Evolutionary conservation across 208 protist genomes (phyloP).

Genomic region (Acanthamoeba lenticulata): DNA sequence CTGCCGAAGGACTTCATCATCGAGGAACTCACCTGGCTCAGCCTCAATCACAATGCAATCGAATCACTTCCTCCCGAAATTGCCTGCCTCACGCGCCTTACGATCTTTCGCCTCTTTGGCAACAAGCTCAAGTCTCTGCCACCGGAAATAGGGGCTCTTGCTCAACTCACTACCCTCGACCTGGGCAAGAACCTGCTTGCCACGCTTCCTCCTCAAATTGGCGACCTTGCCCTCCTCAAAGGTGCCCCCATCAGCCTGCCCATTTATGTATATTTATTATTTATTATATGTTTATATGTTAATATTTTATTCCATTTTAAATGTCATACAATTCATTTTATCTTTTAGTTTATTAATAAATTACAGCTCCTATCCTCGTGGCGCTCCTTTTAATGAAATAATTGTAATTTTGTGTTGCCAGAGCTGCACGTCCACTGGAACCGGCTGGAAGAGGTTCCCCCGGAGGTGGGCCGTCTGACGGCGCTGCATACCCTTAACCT

Average conservation of each 20-base stretch:
- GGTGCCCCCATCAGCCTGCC: neutral
- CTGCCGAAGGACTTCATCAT: constrained; percentile 8
- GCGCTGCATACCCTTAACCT: constrained; percentile 18
- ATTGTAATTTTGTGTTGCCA: neutral
- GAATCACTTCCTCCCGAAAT: neutral
- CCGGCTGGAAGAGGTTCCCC: neutral
- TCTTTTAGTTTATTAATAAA: too few relatives aligned
- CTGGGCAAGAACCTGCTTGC: constrained; percentile 7
- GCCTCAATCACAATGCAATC: constrained; percentile 24
- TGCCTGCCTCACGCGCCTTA: neutral
- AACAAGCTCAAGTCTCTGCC: constrained; percentile 13
- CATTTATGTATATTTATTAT: too few relatives aligned
- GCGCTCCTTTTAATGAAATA: neutral
- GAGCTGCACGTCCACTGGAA: constrained; percentile 39
- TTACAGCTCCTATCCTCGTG: neutral
- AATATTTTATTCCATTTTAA: neutral
- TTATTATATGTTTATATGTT: too few relatives aligned
- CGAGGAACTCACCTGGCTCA: neutral
- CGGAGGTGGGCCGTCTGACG: constrained; percentile 4
- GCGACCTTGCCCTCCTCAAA: neutral
- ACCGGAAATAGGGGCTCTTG: neutral
- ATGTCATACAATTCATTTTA: neutral
- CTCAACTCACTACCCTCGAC: constrained; percentile 27
- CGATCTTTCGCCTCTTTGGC: constrained; percentile 40
- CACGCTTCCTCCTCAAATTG: neutral